Conservation (phyloP, 306 rosid species). For the Acacia acuminata region DNA sequence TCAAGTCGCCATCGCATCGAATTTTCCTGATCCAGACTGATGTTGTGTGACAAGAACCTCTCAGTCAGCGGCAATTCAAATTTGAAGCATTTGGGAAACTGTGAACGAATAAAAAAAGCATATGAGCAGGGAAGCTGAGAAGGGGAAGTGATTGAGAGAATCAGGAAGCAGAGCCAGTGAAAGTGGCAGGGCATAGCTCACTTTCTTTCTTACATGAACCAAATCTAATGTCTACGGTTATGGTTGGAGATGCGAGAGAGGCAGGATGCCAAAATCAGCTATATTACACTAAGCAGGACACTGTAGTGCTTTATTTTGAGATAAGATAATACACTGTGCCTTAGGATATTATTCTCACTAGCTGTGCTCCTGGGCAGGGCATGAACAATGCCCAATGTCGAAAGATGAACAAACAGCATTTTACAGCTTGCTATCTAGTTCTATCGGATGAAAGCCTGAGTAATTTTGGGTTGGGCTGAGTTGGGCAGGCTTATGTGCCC, state of each 20-base stretch:
- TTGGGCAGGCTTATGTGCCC: no score
- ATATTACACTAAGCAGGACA: neutral
- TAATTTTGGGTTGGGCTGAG: no score
- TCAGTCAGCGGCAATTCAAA: neutral
- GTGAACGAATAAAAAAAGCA: neutral
- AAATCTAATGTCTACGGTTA: slow-evolving; percentile 19
- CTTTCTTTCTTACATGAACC: neutral
- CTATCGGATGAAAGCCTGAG: no score
- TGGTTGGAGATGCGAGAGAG: slow-evolving; percentile 8
- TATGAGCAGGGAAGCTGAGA: neutral
- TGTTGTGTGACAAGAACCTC: slow-evolving; percentile 1
- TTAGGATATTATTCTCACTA: neutral
- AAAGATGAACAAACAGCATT: no score
- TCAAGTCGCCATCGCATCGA: neutral
- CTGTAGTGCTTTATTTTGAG: slow-evolving; percentile 19
- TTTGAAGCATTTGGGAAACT: neutral
- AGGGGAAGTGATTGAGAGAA: slow-evolving; percentile 29
- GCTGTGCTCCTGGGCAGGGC: no score
- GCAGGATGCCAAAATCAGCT: neutral
- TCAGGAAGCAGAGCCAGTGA: slow-evolving; percentile 23
- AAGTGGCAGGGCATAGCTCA: slow-evolving; percentile 22
- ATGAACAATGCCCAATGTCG: no score
- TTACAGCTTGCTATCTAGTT: no score
- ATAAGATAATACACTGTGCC: neutral
- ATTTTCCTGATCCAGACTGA: neutral